Base-by-base conservation (phyloP, 768 basidiomycete species). In the Tricholoma hemisulphureum region DNA sequence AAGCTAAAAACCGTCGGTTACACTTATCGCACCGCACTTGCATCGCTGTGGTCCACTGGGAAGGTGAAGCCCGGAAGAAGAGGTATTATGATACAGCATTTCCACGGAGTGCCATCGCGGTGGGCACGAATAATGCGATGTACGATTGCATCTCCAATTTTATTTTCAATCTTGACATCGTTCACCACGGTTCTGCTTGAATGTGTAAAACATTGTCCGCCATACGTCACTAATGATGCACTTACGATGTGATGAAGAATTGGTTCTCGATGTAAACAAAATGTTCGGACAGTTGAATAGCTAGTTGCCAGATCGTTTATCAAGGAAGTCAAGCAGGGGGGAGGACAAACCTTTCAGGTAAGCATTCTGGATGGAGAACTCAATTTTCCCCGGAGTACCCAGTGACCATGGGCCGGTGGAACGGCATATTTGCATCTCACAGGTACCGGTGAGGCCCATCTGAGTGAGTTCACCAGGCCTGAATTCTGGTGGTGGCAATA, bases 241-340 rank as follows among this genome's bases (percentile, higher is more conserved):
- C 89, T 69, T 71, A 93, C 91, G 90, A 92, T 1, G 90, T 87
- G 61, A 94, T 91, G 71, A 94, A 93, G 67, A 93, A 94, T 68
- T 94, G 92, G 63, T 95, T 94, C 69, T 98, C 96, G 61, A 99
- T 97, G 75, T 99, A 99, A 31, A 99, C 91, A 68, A 98, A 99
- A 67, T 97, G 94, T 63, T 98, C 94, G 23, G 94, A 95, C 66
- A 91, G 77, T 67, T 95, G 88, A 54, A 97, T 97, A 9, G 93
- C 93, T 95, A 54, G 45, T 18, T 48, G 29, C 34, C 31, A 32
- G 34, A 31, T 35, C 13, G 18, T 34, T 46, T 26, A 14, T 51
- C 31, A 24, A 14, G 6, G 6, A 26, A 39, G 50, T 20, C 24
- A 9, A 2, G 13, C 35, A 28, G 14, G 21, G 16, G 18, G 37